phyloP scores from a whole-genome alignment of 2,329 filamentous ascomycete species.

The Cytospora leucostoma region DNA sequence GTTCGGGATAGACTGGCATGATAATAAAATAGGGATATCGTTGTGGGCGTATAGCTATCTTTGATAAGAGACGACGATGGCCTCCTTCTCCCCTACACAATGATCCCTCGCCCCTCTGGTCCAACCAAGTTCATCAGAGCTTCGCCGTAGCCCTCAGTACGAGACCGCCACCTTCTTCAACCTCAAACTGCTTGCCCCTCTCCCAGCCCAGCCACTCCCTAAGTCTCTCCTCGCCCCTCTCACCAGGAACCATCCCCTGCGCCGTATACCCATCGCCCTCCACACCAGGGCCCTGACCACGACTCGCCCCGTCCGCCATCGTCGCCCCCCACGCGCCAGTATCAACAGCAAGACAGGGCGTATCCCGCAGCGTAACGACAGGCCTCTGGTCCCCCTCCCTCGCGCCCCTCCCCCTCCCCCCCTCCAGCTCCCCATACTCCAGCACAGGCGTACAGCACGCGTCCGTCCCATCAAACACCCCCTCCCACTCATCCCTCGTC shows the following conservation, averaged over 20 bases:
- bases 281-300: conserved; percentile 66
- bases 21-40: neutral
- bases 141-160: conserved; percentile 51
- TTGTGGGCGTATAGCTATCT: neutral
- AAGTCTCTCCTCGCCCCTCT: conserved; percentile 71
- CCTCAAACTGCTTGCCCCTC: conserved; percentile 69
- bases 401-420: conserved; percentile 37
- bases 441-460: conserved; percentile 91
- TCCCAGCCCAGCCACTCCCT: conserved; percentile 76
- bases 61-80: neutral
- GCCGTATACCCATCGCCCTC: conserved; percentile 69
- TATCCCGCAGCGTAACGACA: conserved; percentile 66
- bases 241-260: conserved; percentile 61
- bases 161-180: conserved; percentile 60
- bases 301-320: conserved; percentile 39
- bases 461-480: conserved; percentile 84
- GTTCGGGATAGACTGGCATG: neutral
- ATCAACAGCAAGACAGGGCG: conserved; percentile 67
- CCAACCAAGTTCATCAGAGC: conserved; percentile 37
- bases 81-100: neutral
- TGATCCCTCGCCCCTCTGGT: neutral
- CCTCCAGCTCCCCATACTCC: conserved; percentile 70
- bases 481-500: conserved; percentile 79
- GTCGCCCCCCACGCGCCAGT: conserved; percentile 39
- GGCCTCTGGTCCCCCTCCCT: conserved; percentile 71